These are phyloP conservation scores for Trametes sanguinea DNA, from an alignment of 768 basidiomycete genomes.

Conservation along the genomic window DNA sequence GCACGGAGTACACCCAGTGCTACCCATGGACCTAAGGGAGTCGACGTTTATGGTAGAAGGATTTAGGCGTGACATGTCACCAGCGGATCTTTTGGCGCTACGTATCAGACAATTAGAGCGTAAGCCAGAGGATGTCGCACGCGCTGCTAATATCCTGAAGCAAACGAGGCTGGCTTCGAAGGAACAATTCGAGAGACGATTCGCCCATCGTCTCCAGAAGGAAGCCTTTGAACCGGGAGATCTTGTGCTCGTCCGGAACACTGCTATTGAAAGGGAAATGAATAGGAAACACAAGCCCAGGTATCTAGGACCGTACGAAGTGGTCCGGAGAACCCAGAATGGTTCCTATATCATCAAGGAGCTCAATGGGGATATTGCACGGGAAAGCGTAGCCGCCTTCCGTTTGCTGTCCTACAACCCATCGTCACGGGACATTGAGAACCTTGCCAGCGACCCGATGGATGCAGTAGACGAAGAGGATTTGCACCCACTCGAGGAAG, in stretches of 20 bases:
- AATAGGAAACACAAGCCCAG: slow-evolving; percentile 34
- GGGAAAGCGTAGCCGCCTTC: slow-evolving; percentile 16
- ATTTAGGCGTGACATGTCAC: no score
- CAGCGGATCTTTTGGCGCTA: no score
- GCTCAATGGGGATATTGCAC: slow-evolving; percentile 21
- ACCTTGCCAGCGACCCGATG: not conserved
- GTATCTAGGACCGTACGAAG: slow-evolving; percentile 43
- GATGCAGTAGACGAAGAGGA: no score
- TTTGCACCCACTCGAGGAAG: no score
- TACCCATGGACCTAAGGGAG: slow-evolving; percentile 37
- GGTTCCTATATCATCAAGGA: slow-evolving; percentile 22
- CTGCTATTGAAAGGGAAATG: slow-evolving; percentile 32
- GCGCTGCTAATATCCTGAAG: no score
- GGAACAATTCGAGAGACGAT: no score
- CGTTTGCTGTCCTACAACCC: slow-evolving; percentile 9
- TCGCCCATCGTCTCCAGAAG: no score
- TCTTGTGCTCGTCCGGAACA: slow-evolving; percentile 40
- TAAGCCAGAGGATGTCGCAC: no score
- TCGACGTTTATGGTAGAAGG: slow-evolving; percentile 35
- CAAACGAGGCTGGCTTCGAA: no score
- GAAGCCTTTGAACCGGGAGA: no score
- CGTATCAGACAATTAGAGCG: no score
- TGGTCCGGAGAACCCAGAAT: slow-evolving; percentile 24
- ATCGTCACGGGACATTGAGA: not conserved
- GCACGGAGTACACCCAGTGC: slow-evolving; percentile 31